Evolutionary conservation across 768 basidiomycete genomes (phyloP), one percentile per base, ranked within the genome.

Genomic region (Hericium erinaceus): DNA sequence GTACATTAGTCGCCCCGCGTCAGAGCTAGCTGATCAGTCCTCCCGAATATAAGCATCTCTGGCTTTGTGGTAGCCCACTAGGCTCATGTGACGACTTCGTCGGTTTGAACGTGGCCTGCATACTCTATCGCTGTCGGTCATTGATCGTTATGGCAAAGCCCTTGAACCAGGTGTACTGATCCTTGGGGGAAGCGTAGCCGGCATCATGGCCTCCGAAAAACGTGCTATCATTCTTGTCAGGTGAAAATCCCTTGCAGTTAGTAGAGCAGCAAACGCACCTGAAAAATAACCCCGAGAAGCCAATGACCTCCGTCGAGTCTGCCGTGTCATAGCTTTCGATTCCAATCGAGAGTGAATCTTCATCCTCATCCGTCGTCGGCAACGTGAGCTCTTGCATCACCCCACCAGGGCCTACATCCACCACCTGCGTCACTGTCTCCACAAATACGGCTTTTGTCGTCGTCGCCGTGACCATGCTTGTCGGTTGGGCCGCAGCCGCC

Each of bases 131-230:
- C 63, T 33, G 33, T 10, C 33, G 33, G 48, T 50, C 58, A 44
- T 69, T 63, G 57, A 65, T 64, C 37, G 39, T 60, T 60, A 90
- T 77, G 15, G 70, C 67, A 63, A 89, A 89, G 62, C 80, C 82
- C 63, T 77, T 88, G 73, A 90, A 92, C 83, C 85, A 90, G 1
- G 79, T 75, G 61, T 83, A 83, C 66, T 91, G 90, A 67, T 89
- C 83, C 61, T 70, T 78, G 3, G 89, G 88, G 16, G 87, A 84
- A 15, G 85, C 87, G 64, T 81, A 91, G 46, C 76, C 64, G 4
- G 72, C 63, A 4, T 81, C 82, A 60, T 90, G 87, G 0, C 89
- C 89, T 11, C 89, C 89, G 63, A 91, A 91, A 70, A 89, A 89
- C 7, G 87, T 85, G 61, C 85, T 86, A 61, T 18, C 54, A n/a